Conservation (phyloP, 257 asterid genomes). For the Solanum habrochaites region DNA sequence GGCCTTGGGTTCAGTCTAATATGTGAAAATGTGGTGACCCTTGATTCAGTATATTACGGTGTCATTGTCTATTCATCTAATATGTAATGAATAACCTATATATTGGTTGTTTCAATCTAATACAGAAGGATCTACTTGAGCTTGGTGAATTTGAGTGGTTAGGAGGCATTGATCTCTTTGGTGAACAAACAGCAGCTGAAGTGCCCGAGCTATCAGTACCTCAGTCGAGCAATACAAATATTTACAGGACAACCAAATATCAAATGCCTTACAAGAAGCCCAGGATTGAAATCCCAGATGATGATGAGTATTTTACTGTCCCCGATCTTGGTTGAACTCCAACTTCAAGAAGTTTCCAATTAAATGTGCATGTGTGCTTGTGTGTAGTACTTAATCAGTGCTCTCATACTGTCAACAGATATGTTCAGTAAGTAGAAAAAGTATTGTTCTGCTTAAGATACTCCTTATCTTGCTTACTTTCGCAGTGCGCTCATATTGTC, state of each 20-base stretch:
- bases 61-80: background rate
- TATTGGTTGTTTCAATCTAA: background rate
- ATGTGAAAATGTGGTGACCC: background rate
- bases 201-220: constrained; percentile 66
- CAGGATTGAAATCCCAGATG: constrained; percentile 48
- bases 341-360: background rate
- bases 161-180: constrained; percentile 47
- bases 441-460: background rate
- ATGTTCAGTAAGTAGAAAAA: background rate
- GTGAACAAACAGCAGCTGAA: constrained; percentile 75
- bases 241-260: constrained; percentile 24
- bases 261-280: constrained; percentile 60
- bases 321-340: constrained; percentile 82
- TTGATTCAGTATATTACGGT: background rate
- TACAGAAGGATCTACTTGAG: constrained; percentile 82
- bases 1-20: background rate
- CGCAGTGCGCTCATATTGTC: background rate
- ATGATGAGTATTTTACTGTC: constrained; percentile 67
- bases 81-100: background rate
- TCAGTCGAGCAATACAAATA: constrained; percentile 25
- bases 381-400: background rate
- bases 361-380: background rate
- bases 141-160: constrained; percentile 76
- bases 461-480: background rate
- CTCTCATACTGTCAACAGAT: background rate